phyloP scores from a whole-genome alignment of 306 rosid species.

The Pterocarpus santalinus region DNA sequence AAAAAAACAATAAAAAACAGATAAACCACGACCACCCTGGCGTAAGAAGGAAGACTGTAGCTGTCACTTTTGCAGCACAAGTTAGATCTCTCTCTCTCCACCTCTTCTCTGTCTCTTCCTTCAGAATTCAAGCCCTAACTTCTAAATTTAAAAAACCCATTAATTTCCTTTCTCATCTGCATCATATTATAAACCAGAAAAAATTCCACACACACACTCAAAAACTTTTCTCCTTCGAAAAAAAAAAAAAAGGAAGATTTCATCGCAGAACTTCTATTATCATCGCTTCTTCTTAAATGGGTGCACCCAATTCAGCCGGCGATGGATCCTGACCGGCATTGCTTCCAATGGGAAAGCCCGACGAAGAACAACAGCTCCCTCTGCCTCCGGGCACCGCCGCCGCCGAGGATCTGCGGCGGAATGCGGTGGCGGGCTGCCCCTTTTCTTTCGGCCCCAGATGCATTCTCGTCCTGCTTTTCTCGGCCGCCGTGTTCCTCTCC shows the following conservation, averaged over 20 bases:
- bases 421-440: conserved; percentile 46
- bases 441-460: conserved; percentile 64
- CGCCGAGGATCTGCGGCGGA: conserved; percentile 46
- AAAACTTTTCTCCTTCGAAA: not conserved
- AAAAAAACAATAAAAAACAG: not conserved
- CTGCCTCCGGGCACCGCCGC: conserved; percentile 48
- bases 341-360: conserved; percentile 79
- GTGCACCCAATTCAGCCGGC: conserved; percentile 45
- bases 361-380: conserved; percentile 50
- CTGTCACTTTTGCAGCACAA: conserved; percentile 47
- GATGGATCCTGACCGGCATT: conserved; percentile 66
- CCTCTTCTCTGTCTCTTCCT: not conserved
- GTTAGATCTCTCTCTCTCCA: conserved; percentile 26
- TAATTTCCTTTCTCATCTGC: not conserved
- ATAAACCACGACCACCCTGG: conserved; percentile 36
- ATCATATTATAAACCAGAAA: not conserved
- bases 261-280: not conserved
- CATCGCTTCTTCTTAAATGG: conserved; percentile 52
- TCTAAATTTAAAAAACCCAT: conserved; percentile 22
- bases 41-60: not conserved
- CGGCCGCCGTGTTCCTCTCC: conserved; percentile 71
- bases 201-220: not conserved
- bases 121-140: conserved; percentile 42
- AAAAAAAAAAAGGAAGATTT: not conserved
- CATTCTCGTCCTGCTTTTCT: conserved; percentile 64